A percentile compares a stretch with the other conserved stretches of the same genome.
phyloP scores from a whole-genome alignment of 2,329 filamentous ascomycete species.

The Aspergillus uvarum region DNA sequence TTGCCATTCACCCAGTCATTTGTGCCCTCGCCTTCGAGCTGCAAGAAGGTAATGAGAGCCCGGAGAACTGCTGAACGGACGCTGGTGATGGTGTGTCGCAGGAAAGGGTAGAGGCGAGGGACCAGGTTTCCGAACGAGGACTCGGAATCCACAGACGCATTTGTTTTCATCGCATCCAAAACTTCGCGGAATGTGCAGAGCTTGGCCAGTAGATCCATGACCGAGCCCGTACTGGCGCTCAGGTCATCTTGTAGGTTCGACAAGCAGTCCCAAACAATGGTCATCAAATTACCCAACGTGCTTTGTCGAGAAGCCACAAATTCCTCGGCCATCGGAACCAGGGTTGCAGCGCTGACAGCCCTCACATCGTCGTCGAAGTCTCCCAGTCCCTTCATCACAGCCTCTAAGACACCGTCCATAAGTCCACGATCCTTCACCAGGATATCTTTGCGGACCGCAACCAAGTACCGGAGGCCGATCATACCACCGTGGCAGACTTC shows the following conservation, averaged over 20 bases:
- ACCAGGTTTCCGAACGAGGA: constrained; percentile 91
- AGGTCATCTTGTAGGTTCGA: constrained; percentile 96
- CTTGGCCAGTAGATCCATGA: constrained; percentile 96
- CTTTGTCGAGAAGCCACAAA: constrained; percentile 81
- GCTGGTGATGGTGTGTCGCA: constrained; percentile 94
- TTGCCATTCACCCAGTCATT: constrained; percentile 91
- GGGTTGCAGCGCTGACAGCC: constrained; percentile 92
- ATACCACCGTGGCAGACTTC: constrained; percentile 97
- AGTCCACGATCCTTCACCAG: constrained; percentile 78
- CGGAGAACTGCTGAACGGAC: constrained; percentile 91
- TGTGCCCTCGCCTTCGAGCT: constrained; percentile 74
- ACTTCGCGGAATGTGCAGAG: constrained; percentile 94
- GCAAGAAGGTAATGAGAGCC: constrained; percentile 87
- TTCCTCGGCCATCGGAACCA: constrained; percentile 94
- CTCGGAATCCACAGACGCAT: constrained; percentile 77
- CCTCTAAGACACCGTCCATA: constrained; percentile 87
- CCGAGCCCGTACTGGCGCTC: constrained; percentile 93
- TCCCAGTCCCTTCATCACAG: constrained; percentile 91
- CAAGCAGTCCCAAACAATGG: constrained; percentile 95
- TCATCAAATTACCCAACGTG: constrained; percentile 77
- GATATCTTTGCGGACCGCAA: constrained; percentile 90
- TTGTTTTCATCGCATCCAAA: constrained; percentile 87
- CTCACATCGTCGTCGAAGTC: constrained; percentile 94
- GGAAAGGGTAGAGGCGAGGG: constrained; percentile 89
- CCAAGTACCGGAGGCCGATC: constrained; percentile 92